Base-by-base conservation (phyloP, 2,329 filamentous ascomycete genomes). In the Onygena corvina region DNA sequence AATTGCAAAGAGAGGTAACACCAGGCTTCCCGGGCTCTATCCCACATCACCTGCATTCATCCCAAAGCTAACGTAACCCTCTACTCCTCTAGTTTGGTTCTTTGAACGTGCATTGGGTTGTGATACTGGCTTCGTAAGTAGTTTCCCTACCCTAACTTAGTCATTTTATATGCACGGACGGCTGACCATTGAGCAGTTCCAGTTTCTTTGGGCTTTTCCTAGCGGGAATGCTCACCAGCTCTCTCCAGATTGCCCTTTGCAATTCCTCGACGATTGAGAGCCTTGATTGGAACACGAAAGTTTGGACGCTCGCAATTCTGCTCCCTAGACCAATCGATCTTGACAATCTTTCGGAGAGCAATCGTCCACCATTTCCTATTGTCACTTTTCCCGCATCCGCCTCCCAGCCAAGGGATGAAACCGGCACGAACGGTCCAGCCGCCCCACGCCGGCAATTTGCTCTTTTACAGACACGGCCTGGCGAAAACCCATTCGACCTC, bases 191-290 rank as follows among this genome's bases (percentile, higher is more conserved):
- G 54, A 50, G 61, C 48, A 71, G 74, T 54, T 73, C 77, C 23
- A 75, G 71, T 9, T 73, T 94, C 50, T 94, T 95, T 59, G 78
- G 79, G 33, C 64, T 94, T n/a, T 96, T 96, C 64, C 75, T 83
- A 0, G 71, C 76, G 18, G 79, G 81, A 48, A 94, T 96, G 88
- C 75, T 81, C 2, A 60, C 75, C 33, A 89, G 81, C 42, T 85
- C 85, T 3, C 61, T 83, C 33, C 78, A 83, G 54, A 81, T 87
- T 58, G 76, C 83, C 33, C 66, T 83, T 42, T 69, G 75, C 48
- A 95, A 95, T 60, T 74, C 81, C 42, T 94, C 89, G 0, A 93
- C 87, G 14, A 82, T 98, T 51, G 92, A 98, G 62, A 77, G 81
- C 51, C 71, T 94, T 21, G 76, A 73, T 55, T 71, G 73, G 50